Evolutionary conservation across 2,329 filamentous ascomycete species (phyloP).

Genomic region (Truncatella angustata): DNA sequence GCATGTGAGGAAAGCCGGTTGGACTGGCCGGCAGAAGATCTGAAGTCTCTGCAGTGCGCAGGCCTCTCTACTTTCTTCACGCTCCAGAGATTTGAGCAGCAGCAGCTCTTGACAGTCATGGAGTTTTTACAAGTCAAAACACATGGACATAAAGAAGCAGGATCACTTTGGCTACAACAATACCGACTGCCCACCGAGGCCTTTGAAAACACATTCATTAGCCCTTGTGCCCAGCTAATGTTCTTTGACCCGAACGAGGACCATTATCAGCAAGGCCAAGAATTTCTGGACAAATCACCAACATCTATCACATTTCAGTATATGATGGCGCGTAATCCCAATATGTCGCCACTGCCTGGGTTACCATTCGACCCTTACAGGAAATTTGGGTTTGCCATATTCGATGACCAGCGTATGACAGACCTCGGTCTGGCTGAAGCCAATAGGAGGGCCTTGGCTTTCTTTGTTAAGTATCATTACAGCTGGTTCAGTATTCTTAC

Average conservation of each 20-base stretch:
- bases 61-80: background rate
- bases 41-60: background rate
- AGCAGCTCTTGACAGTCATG: background rate
- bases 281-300: background rate
- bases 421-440: background rate
- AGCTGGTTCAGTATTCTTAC: conserved; percentile 2
- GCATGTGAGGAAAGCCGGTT: background rate
- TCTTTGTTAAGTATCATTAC: background rate
- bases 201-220: background rate
- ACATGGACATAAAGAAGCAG: no score
- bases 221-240: background rate
- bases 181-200: background rate
- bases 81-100: background rate
- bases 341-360: background rate
- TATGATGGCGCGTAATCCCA: background rate
- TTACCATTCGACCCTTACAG: background rate
- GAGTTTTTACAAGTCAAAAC: background rate
- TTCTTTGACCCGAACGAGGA: background rate
- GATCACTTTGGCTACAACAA: background rate
- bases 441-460: background rate
- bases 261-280: background rate
- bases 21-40: background rate
- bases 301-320: background rate
- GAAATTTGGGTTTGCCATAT: conserved; percentile 1
- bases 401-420: background rate